Base-by-base conservation (phyloP, 1,139 yeast species). In the Kurtzmaniella quercitrusa region DNA sequence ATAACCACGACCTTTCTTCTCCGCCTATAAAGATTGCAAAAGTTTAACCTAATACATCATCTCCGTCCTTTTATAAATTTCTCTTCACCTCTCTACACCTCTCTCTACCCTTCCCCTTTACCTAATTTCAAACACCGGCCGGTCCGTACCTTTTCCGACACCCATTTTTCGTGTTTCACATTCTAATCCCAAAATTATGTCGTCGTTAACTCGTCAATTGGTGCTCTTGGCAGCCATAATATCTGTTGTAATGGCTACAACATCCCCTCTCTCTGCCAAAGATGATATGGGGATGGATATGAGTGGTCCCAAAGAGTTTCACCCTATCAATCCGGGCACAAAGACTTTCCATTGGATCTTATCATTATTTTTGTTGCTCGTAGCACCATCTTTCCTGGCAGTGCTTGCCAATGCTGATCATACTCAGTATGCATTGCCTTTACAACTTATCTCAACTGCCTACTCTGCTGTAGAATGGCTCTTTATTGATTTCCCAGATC, bases 341-440 rank as follows among this genome's bases (percentile, higher is more conserved):
- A 81, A 79, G 53, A 64, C 84, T 0, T 71, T 81, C 58, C 91
- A 84, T 57, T 84, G 88, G 89, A 58, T 83, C 21, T 44, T 72
- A 25, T 64, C 85, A 0, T 47, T 82, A 25, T 50, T 63, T 1
- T 42, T 77, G 4, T 53, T 81, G 12, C 64, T 82, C 29, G 53
- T 83, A 3, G 17, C 77, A 1, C 86, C 89, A 1, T 79, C 85
- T 0, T 45, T 82, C 3, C 66, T 81, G 1, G 60, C 85, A 1
- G 71, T 70, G 8, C 68, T 79, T 39, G 77, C 84, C 1, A 61
- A 81, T 48, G 85, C 88, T 1, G 72, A 76, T 44, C 63, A 69
- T 41, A 57, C 69, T 39, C 74, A 71, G 43, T 56, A 74, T 44
- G 69, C 84, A 1, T 59, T 78, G 10, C 43, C 72, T 1, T 54